A percentile compares a stretch with the other conserved stretches of the same genome.
phyloP scores from a whole-genome alignment of 2,329 filamentous ascomycete genomes.

The Penicillium digitatum region DNA sequence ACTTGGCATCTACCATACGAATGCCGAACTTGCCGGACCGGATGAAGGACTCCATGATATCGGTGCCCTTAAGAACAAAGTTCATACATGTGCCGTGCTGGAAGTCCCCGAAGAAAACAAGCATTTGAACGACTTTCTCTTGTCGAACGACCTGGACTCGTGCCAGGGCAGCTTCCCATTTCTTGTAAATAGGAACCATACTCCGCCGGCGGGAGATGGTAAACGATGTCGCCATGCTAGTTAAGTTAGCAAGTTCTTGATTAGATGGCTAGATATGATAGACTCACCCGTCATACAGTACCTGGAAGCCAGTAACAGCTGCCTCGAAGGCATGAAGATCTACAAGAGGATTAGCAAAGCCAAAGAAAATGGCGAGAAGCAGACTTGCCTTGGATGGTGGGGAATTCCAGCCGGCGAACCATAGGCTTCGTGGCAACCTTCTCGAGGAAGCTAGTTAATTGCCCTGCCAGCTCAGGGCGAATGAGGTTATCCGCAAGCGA shows the following conservation, averaged over 20 bases:
- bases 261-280: slow-evolving; percentile 2
- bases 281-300: slow-evolving; percentile 62
- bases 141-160: slow-evolving; percentile 76
- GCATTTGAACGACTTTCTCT: slow-evolving; percentile 69
- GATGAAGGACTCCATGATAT: slow-evolving; percentile 69
- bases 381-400: slow-evolving; percentile 46
- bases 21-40: slow-evolving; percentile 65
- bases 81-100: slow-evolving; percentile 84
- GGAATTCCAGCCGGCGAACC: slow-evolving; percentile 68
- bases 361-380: neutral
- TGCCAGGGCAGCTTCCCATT: slow-evolving; percentile 79
- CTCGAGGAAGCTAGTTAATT: slow-evolving; percentile 62
- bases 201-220: slow-evolving; percentile 79
- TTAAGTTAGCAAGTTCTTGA: neutral
- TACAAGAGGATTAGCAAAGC: slow-evolving; percentile 23
- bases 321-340: slow-evolving; percentile 76
- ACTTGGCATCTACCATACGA: slow-evolving; percentile 84
- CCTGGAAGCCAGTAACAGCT: slow-evolving; percentile 73
- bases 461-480: slow-evolving; percentile 58
- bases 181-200: slow-evolving; percentile 91
- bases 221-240: slow-evolving; percentile 64
- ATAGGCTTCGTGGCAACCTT: slow-evolving; percentile 57
- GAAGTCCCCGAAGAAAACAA: slow-evolving; percentile 87
- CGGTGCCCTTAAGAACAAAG: slow-evolving; percentile 78
- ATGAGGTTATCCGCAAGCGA: slow-evolving; percentile 67